Evolutionary conservation across 345 rosid genomes (phyloP).

Genomic region (Populus deltoides): DNA sequence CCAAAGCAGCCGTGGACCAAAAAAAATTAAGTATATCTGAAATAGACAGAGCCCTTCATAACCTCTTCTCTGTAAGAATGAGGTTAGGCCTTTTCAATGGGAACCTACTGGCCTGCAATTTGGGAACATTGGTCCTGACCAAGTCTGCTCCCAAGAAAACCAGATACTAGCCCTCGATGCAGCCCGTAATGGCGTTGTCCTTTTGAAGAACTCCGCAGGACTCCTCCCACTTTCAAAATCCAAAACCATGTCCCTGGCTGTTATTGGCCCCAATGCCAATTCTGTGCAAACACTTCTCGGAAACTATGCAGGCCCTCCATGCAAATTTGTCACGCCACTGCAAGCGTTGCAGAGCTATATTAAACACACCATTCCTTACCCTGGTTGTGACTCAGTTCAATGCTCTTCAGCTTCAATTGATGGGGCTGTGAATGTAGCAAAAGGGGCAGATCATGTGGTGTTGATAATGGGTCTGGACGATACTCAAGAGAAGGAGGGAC

Average conservation of each 20-base stretch:
- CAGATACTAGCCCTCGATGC: constrained; percentile 81
- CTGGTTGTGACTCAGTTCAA: constrained; percentile 64
- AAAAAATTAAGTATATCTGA: constrained; percentile 54
- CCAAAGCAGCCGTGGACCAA: constrained; percentile 63
- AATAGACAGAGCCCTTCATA: constrained; percentile 68
- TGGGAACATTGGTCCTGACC: constrained; percentile 59
- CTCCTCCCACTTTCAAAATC: constrained; percentile 61
- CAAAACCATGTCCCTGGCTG: constrained; percentile 51
- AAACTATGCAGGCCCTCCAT: constrained; percentile 81
- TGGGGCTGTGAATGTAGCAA: constrained; percentile 51
- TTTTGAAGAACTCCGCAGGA: constrained; percentile 56
- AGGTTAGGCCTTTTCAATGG: constrained; percentile 90
- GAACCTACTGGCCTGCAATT: constrained; percentile 51
- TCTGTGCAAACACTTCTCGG: constrained; percentile 55
- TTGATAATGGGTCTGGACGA: constrained; percentile 83
- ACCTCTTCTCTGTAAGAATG: constrained; percentile 75
- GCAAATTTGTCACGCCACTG: constrained; percentile 55
- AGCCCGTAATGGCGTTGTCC: constrained; percentile 82
- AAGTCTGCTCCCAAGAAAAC: constrained; percentile 68
- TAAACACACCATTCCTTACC: constrained; percentile 41
- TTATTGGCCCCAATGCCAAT: constrained; percentile 82
- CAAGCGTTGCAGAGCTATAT: constrained; percentile 55
- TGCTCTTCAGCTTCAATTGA: constrained; percentile 55
- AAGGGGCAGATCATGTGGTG: constrained; percentile 59
- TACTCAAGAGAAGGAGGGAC: constrained; percentile 68